Evolutionary conservation across 495 filamentous ascomycete genomes (phyloP), one percentile per base, ranked within the genome.

Genomic region (Hypomontagnella submonticulosa): DNA sequence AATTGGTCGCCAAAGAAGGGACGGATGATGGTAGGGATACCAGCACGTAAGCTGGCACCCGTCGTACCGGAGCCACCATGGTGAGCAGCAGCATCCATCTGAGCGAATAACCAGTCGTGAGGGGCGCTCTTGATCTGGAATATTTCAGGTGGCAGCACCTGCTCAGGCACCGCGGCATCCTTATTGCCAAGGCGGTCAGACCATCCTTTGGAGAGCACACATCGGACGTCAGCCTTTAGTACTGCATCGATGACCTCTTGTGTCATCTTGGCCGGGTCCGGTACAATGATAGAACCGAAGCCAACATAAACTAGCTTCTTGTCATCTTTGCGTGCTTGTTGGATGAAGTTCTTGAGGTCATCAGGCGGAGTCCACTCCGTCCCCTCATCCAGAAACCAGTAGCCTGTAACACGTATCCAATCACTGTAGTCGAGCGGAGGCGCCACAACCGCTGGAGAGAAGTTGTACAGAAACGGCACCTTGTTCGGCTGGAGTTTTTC

Each of bases 1-100:
- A 91, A 97, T 70, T 99, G 95, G 66, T 99, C 95, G 4, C 95
- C 95, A 73, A 99, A 99, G 77, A 97, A 98, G 0, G 95, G 95
- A 61, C 96, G 93, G 71, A 98, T 88, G 59, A 99, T 92, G 2
- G 95, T 98, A 0, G 95, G 96, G 15, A 97, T 84, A 10, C 95
- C 95, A 7, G 94, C 93, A 51, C 95, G 84, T 37, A 99, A 80
- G 71, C 93, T 97, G 3, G 95, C 96, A 3, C 96, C 95, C 3
- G 95, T 99, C 1, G 95, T 99, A 4, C 95, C 95, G 30, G 94
- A 91, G 32, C 95, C 95, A 42, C 95, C 95, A 68, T 99, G 95
- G 73, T 99, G 95, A 19, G 88, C 92, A 1, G 92, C 96, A 5
- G 94, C 96, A 73, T 99, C 96, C 57, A 99, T 91, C 74, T 96